Percentiles rank a stretch among this genome's conserved stretches.
Evolutionary conservation across 352 stramenopile species (phyloP).

Genomic region (Globisporangium nunn): DNA sequence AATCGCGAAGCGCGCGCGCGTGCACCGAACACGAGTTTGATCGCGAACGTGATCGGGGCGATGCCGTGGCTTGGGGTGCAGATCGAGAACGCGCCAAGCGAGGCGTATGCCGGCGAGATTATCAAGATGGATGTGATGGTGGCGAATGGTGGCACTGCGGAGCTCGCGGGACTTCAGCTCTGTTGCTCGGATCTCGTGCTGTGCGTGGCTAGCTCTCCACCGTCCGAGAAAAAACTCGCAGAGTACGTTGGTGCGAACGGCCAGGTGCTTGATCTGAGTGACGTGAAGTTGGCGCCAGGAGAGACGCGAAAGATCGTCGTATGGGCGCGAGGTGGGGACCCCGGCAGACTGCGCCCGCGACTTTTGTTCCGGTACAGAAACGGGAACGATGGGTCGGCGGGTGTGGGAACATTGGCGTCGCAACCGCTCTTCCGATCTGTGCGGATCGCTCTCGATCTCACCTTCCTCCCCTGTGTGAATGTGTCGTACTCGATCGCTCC

Average conservation of each 20-base stretch:
- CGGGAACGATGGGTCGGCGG: conserved; percentile 14
- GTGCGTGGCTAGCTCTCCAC: conserved; percentile 25
- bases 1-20: conserved; percentile 65
- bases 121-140: conserved; percentile 46
- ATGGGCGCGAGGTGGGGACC: conserved; percentile 33
- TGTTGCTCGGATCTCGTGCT: conserved; percentile 59
- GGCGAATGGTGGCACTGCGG: conserved; percentile 45
- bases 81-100: conserved; percentile 29
- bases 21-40: conserved; percentile 68
- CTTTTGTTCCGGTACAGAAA: conserved; percentile 66
- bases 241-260: conserved; percentile 59
- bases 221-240: conserved; percentile 17
- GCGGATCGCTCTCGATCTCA: conserved; percentile 52
- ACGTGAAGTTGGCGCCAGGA: conserved; percentile 39
- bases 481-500: conserved; percentile 64
- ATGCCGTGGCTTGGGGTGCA: conserved; percentile 83
- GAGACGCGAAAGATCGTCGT: conserved; percentile 43
- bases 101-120: conserved; percentile 59
- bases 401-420: not conserved
- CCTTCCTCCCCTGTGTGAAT: conserved; percentile 47
- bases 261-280: conserved; percentile 51
- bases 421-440: conserved; percentile 29
- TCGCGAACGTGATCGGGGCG: conserved; percentile 55
- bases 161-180: conserved; percentile 47
- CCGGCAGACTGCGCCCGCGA: conserved; percentile 37